phyloP scores from a whole-genome alignment of 352 stramenopile genomes.

The Phytophthora pini region DNA sequence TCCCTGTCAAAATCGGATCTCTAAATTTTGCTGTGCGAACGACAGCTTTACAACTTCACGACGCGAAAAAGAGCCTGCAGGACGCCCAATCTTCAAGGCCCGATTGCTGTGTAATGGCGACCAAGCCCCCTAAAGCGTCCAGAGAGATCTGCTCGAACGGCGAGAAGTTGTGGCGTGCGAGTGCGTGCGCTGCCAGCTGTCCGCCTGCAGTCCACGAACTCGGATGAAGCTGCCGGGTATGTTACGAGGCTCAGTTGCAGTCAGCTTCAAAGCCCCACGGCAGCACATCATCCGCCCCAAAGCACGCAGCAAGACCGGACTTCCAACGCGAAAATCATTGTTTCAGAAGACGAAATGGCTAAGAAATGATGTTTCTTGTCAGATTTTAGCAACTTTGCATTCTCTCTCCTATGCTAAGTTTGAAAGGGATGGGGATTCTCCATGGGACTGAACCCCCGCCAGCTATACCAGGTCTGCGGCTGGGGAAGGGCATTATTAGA shows the following conservation, averaged over 20 bases:
- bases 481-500: no score
- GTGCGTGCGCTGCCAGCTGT: conserved; percentile 37
- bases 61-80: conserved; percentile 22
- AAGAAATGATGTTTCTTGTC: neutral
- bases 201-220: neutral
- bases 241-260: conserved; percentile 11
- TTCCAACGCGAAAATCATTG: conserved; percentile 16
- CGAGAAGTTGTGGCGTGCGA: conserved; percentile 42
- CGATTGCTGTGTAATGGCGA: conserved; percentile 14
- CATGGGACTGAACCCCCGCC: conserved; percentile 14
- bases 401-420: neutral
- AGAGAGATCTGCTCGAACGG: conserved; percentile 38
- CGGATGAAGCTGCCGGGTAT: conserved; percentile 9
- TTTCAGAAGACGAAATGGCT: neutral
- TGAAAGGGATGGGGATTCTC: conserved; percentile 13
- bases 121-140: conserved; percentile 8
- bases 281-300: conserved; percentile 18
- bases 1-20: neutral
- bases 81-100: conserved; percentile 18
- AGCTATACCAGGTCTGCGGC: neutral
- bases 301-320: neutral
- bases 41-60: conserved; percentile 29
- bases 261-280: conserved; percentile 5
- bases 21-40: conserved; percentile 22
- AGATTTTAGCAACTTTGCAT: conserved; percentile 9